These are phyloP conservation scores for Saccharomycopsis javanensis DNA, from an alignment of 805 yeast species.

Conservation along the genomic window DNA sequence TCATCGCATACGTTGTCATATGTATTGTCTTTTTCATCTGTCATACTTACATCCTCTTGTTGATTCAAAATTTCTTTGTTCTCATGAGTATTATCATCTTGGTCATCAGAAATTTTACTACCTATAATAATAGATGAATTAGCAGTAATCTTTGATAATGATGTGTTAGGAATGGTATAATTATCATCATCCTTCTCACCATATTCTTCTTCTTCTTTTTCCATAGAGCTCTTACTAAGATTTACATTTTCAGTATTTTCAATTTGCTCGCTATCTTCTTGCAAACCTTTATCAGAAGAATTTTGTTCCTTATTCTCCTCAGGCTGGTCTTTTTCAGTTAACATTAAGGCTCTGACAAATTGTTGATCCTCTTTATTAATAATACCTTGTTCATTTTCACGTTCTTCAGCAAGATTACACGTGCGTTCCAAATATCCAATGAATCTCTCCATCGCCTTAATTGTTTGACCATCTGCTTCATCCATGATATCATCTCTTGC, in stretches of 20 bases:
- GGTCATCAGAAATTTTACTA: neutral
- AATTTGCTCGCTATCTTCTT: neutral
- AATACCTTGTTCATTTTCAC: slow-evolving; percentile 16
- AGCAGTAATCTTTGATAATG: slow-evolving; percentile 9
- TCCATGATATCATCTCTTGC: slow-evolving; percentile 8
- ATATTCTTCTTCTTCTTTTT: slow-evolving; percentile 9
- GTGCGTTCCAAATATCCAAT: slow-evolving; percentile 24
- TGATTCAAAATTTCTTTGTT: neutral
- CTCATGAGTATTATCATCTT: neutral
- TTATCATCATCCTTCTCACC: slow-evolving; percentile 17
- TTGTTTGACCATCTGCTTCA: slow-evolving; percentile 20
- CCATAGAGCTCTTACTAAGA: slow-evolving; percentile 9
- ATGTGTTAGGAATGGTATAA: slow-evolving; percentile 14
- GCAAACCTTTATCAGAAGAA: neutral
- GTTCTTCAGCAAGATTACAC: slow-evolving; percentile 20
- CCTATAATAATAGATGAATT: slow-evolving; percentile 2
- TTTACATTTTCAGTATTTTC: neutral
- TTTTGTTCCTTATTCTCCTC: neutral
- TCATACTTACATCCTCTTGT: neutral
- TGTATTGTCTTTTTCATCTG: neutral
- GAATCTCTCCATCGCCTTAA: slow-evolving; percentile 23
- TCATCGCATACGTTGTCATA: neutral
- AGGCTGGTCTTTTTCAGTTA: slow-evolving; percentile 7
- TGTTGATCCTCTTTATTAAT: slow-evolving; percentile 15
- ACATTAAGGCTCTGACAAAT: slow-evolving; percentile 12